Conservation (phyloP, 2,329 filamentous ascomycete species). For the Fusarium sp. region DNA sequence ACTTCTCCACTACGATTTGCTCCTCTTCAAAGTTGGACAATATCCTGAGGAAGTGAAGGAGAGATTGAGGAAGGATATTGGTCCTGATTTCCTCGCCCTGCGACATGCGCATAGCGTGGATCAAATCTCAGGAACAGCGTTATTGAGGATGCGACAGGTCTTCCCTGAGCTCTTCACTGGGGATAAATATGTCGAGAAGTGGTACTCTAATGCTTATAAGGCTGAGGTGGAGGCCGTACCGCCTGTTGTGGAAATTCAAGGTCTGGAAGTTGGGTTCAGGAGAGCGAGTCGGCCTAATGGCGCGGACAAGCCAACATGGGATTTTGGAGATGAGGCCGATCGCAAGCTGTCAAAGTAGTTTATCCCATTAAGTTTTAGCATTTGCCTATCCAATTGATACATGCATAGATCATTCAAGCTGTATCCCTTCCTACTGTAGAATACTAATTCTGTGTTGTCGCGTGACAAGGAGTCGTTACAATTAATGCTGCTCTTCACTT, state of each 20-base stretch:
- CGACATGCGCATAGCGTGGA: slow-evolving; percentile 72
- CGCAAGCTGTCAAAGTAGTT: slow-evolving; percentile 7
- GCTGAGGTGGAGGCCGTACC: slow-evolving; percentile 52
- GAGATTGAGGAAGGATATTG: slow-evolving; percentile 58
- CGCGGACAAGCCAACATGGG: slow-evolving; percentile 66
- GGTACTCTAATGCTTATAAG: slow-evolving; percentile 34
- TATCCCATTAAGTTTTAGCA: fast-evolving
- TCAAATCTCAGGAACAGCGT: slow-evolving; percentile 68
- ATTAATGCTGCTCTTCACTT: background rate
- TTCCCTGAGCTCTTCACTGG: slow-evolving; percentile 31
- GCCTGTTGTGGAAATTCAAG: slow-evolving; percentile 57
- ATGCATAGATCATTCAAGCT: background rate
- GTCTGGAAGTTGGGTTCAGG: slow-evolving; percentile 56
- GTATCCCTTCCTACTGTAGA: too few relatives aligned
- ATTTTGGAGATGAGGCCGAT: slow-evolving; percentile 48
- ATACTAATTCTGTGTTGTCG: background rate
- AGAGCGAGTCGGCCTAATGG: slow-evolving; percentile 60
- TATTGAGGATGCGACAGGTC: slow-evolving; percentile 52
- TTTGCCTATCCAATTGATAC: background rate
- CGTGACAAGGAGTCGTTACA: background rate
- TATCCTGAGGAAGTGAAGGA: slow-evolving; percentile 64
- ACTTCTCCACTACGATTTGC: slow-evolving; percentile 74
- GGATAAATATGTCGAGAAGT: slow-evolving; percentile 25
- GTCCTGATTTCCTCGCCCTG: slow-evolving; percentile 64
- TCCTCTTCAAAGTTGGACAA: slow-evolving; percentile 69